A percentile compares a stretch with the other conserved stretches of the same genome.
Evolutionary conservation across 2,329 filamentous ascomycete species (phyloP).

Genomic region (Daldinia eschscholtzii): DNA sequence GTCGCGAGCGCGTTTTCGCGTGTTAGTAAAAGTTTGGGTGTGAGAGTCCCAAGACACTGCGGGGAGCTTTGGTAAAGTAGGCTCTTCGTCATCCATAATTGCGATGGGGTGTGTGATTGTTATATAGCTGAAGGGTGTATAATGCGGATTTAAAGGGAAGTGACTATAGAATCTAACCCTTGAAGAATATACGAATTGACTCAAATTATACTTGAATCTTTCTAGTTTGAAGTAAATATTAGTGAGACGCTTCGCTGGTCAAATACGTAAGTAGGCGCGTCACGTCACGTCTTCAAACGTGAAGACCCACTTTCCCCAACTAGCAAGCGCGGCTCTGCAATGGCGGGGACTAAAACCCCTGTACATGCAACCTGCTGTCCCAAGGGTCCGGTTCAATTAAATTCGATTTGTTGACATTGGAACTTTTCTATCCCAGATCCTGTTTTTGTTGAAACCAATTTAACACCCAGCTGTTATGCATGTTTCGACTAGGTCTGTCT

Average conservation of each 20-base stretch:
- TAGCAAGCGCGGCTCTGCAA: slow-evolving; percentile 19
- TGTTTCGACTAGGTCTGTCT: slow-evolving; percentile 1
- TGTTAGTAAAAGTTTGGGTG: slow-evolving; percentile 50
- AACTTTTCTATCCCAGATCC: neutral
- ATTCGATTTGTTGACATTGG: slow-evolving; percentile 20
- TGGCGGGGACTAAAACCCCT: slow-evolving; percentile 12
- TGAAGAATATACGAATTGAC: neutral
- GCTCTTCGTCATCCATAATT: slow-evolving; percentile 54
- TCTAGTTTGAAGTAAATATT: slow-evolving; percentile 4
- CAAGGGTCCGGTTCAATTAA: slow-evolving; percentile 26
- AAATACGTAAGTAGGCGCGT: slow-evolving; percentile 22
- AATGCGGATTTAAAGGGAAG: neutral
- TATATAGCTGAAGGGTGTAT: neutral
- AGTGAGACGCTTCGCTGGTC: slow-evolving; percentile 10
- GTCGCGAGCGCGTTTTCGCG: slow-evolving; percentile 58
- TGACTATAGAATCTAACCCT: neutral
- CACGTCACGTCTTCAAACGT: slow-evolving; percentile 15
- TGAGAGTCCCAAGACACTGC: slow-evolving; percentile 51
- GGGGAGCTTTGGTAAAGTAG: slow-evolving; percentile 54
- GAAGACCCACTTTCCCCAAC: slow-evolving; percentile 30
- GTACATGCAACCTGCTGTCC: slow-evolving; percentile 14
- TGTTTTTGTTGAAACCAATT: neutral
- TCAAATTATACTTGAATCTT: neutral
- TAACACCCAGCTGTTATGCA: slow-evolving; percentile 2
- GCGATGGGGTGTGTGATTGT: neutral